Percentiles rank a stretch among this genome's conserved stretches.
These are phyloP conservation scores for Pseudotsuga menziesii DNA, from an alignment of 75 land plant genomes.

Conservation along the genomic window DNA sequence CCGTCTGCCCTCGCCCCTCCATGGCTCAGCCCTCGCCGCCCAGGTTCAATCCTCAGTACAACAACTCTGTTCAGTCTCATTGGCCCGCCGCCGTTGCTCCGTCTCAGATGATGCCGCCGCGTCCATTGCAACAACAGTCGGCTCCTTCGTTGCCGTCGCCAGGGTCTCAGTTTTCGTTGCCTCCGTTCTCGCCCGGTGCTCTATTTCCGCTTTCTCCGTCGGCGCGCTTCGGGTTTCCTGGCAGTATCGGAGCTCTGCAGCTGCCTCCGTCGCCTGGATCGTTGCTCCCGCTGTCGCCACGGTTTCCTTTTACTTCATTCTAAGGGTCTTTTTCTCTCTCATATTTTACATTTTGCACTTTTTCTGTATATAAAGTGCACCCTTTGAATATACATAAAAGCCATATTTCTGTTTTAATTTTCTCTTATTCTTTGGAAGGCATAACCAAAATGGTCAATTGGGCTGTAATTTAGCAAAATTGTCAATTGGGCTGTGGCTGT, in stretches of 20 bases:
- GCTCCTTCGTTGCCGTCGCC: slow-evolving; percentile 3
- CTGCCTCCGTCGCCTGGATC: neutral
- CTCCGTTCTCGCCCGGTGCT: neutral
- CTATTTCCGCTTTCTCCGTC: neutral
- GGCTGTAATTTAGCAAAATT: no score
- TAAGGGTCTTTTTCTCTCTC: neutral
- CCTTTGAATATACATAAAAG: no score
- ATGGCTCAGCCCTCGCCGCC: neutral
- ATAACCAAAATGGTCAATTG: no score
- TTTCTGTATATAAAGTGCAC: no score
- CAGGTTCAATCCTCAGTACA: neutral
- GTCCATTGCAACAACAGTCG: neutral
- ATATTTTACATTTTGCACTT: no score
- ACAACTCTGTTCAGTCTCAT: neutral
- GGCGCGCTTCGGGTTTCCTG: neutral
- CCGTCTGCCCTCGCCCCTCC: neutral
- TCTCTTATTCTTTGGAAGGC: no score
- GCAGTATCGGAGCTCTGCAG: neutral
- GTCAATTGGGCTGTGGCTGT: no score
- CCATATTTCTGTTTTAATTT: no score
- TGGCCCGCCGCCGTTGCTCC: neutral
- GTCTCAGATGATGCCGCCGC: neutral
- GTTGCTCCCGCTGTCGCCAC: neutral
- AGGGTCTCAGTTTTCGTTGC: neutral
- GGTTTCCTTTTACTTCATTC: neutral